A percentile compares a stretch with the other conserved stretches of the same genome.
phyloP scores from a whole-genome alignment of 1,139 yeast species.

The Debaryomyces psychrophilus region DNA sequence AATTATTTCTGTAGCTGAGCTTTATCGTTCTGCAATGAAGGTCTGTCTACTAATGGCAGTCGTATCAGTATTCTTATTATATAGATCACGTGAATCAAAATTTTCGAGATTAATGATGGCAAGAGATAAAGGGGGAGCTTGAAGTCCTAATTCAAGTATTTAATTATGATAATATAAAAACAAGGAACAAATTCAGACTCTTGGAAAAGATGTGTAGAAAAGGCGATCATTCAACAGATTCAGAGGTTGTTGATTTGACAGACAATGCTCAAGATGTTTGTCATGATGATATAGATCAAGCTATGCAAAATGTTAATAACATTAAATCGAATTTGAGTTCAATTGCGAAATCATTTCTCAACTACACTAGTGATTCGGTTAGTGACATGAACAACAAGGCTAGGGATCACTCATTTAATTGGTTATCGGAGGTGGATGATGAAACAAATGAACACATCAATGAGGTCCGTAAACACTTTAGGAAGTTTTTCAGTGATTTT shows the following conservation, averaged over 20 bases:
- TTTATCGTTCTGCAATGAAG: background rate
- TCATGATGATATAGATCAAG: conserved; percentile 22
- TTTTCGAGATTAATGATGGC: conserved; percentile 10
- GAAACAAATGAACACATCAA: conserved; percentile 10
- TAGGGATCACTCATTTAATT: conserved; percentile 22
- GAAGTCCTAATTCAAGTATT: background rate
- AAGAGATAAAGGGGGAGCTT: conserved; percentile 6
- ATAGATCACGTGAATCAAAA: conserved; percentile 4
- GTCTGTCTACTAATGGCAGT: background rate
- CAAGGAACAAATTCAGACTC: background rate
- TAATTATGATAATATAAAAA: background rate
- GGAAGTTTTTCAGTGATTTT: conserved; percentile 11
- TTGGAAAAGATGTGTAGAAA: conserved; percentile 11
- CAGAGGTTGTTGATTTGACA: conserved; percentile 2
- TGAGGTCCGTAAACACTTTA: conserved; percentile 11
- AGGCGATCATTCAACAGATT: conserved; percentile 4
- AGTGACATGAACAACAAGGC: conserved; percentile 28
- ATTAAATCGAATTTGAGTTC: conserved; percentile 21
- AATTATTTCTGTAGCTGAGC: background rate
- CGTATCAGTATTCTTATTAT: background rate
- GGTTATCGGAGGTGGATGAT: conserved; percentile 19
- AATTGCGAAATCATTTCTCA: conserved; percentile 23
- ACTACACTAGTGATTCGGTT: conserved; percentile 29
- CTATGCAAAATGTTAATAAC: conserved; percentile 23
- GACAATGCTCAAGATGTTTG: conserved; percentile 6